phyloP scores from a whole-genome alignment of 805 yeast species.

The Henningerozyma blattae region DNA sequence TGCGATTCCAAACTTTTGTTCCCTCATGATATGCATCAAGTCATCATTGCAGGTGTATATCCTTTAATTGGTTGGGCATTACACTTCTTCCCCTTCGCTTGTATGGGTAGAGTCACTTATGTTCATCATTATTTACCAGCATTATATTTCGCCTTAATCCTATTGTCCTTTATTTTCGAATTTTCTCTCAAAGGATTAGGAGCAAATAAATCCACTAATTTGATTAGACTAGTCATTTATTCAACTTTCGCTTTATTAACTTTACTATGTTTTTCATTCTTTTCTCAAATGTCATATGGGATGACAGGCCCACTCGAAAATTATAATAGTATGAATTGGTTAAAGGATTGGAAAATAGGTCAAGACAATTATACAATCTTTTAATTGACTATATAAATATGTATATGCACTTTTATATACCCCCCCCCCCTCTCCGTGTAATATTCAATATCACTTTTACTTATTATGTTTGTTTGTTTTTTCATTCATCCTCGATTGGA shows the following conservation, averaged over 20 bases:
- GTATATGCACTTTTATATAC: background rate
- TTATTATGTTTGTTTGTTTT: background rate
- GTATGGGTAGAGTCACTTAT: conserved; percentile 95
- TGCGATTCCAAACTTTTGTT: conserved; percentile 27
- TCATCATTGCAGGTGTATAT: conserved; percentile 55
- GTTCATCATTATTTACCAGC: conserved; percentile 97
- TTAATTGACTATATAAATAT: no score
- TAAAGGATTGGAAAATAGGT: conserved; percentile 34
- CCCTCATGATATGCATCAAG: conserved; percentile 27
- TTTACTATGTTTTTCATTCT: conserved; percentile 44
- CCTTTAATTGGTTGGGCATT: conserved; percentile 86
- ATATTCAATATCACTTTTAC: no score
- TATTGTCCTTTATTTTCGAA: conserved; percentile 45
- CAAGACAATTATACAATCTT: background rate
- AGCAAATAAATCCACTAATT: conserved; percentile 5
- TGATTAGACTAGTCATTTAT: conserved; percentile 29
- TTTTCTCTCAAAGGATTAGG: conserved; percentile 12
- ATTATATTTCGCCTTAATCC: conserved; percentile 65
- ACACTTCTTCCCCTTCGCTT: conserved; percentile 78
- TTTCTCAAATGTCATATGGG: conserved; percentile 57
- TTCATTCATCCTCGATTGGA: background rate
- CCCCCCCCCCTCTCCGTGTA: no score
- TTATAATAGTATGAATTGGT: conserved; percentile 36
- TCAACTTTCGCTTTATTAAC: conserved; percentile 30
- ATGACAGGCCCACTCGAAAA: conserved; percentile 38